Conservation (phyloP, 2,329 filamentous ascomycete genomes). For the Didymella sp. region DNA sequence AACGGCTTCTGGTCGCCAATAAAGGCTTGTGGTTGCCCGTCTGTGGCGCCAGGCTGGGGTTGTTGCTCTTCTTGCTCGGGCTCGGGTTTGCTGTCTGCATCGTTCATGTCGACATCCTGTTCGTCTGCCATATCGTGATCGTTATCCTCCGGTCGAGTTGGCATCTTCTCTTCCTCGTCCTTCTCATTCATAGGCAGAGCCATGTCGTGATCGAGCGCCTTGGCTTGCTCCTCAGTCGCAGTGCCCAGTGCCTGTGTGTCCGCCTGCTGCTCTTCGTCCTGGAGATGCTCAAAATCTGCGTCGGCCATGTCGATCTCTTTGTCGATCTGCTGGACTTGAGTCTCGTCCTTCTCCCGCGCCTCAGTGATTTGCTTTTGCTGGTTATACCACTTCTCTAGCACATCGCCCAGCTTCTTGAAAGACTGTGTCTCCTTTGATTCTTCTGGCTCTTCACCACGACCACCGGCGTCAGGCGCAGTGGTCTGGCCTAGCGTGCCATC, state of each 20-base stretch:
- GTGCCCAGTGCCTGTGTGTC: constrained; percentile 92
- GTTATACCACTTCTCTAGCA: constrained; percentile 89
- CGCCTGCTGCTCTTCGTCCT: constrained; percentile 79
- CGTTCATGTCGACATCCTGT: constrained; percentile 53
- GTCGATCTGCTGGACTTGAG: constrained; percentile 57
- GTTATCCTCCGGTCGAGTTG: constrained; percentile 45
- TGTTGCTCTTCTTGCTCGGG: constrained; percentile 37
- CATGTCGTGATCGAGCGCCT: constrained; percentile 86
- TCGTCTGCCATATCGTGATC: constrained; percentile 35
- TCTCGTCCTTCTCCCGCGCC: constrained; percentile 56
- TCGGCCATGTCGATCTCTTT: constrained; percentile 74
- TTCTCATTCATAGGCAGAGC: constrained; percentile 73
- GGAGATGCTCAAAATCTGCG: constrained; percentile 92
- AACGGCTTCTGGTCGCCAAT: constrained; percentile 53
- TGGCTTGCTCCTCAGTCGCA: constrained; percentile 84
- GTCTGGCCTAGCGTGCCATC: constrained; percentile 60
- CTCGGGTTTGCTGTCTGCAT: constrained; percentile 42
- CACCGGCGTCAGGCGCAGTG: constrained; percentile 45
- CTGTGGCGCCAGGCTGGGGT: constrained; percentile 36
- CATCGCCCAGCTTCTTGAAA: constrained; percentile 94
- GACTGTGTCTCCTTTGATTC: constrained; percentile 65
- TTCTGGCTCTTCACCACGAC: constrained; percentile 49
- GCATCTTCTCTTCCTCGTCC: constrained; percentile 52
- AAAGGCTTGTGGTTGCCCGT: constrained; percentile 53
- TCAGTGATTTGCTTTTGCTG: constrained; percentile 79